Evolutionary conservation across 371 early-diverging fungal species (phyloP), one percentile per base, ranked within the genome.

Genomic region (Mortierella sp.): DNA sequence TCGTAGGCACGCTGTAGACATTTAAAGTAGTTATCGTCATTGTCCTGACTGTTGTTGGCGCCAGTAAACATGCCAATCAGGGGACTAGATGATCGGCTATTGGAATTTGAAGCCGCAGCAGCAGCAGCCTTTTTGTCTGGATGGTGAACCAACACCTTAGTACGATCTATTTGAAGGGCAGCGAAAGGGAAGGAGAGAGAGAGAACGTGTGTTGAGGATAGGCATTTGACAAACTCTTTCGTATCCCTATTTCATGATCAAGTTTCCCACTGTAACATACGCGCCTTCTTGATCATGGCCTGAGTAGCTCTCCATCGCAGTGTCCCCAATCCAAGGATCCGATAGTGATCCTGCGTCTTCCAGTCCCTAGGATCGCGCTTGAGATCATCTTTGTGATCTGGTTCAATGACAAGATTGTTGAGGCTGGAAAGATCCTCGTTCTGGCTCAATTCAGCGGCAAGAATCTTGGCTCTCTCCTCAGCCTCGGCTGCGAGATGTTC

Each of bases 1-100:
- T 99, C 97, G 81, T 91, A 94, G 11, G 99, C 99, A 85, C 95
- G 97, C 80, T 97, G 96, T 68, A 98, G 91, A 82, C 99, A 99
- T 88, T 99, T 99, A 93, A 98, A 99, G 88, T 95, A 95, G 26
- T 90, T 86, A 85, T 99, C 98, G 72, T 97, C 95, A 72, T 90
- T 23, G 26, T 53, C 53, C 21, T 12, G 23, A 19, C 9, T 53
- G 14, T 23, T 53, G 3, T 53, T 53, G n/a, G n/a, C n/a, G 53
- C 53, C 9, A 9, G 37, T 37, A 37, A 37, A 37, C 37, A 37
- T 37, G 3, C 37, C 37, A 37, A 37, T 3, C 3, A 37, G 37
- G 5, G 37, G 37, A 37, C 37, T 37, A 9, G 37, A 37, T 3
- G 37, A 37, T 37, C 37, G 37, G 9, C 37, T 37, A 1, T 57